These are phyloP conservation scores for Mycena rebaudengoi DNA, from an alignment of 768 basidiomycete species.

Conservation along the genomic window DNA sequence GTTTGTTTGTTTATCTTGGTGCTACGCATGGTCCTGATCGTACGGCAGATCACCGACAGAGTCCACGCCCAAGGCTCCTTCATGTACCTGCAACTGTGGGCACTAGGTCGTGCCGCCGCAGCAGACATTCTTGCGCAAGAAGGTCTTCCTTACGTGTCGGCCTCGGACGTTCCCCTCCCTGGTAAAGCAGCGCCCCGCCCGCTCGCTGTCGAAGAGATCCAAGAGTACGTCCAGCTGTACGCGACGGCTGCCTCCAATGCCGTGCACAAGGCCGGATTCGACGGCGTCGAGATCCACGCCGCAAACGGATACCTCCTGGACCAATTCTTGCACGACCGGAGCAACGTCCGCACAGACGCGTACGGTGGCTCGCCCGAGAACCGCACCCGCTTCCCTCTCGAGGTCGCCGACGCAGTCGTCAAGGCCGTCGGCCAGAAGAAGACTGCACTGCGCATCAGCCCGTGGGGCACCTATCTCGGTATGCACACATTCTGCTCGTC, in stretches of 20 bases:
- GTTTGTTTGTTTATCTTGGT: slow-evolving; percentile 27
- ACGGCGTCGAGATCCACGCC: slow-evolving; percentile 58
- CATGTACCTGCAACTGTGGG: slow-evolving; percentile 59
- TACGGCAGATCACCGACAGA: slow-evolving; percentile 11
- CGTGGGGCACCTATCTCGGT: slow-evolving; percentile 43
- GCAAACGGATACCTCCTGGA: slow-evolving; percentile 47
- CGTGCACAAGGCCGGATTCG: slow-evolving; percentile 59
- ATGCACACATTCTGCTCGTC: slow-evolving; percentile 7
- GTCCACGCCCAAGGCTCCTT: slow-evolving; percentile 34
- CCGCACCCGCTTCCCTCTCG: slow-evolving; percentile 53
- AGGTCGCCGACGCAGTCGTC: slow-evolving; percentile 49
- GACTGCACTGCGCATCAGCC: slow-evolving; percentile 52
- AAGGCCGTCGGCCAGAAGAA: slow-evolving; percentile 52
- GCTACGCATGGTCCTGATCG: neutral
- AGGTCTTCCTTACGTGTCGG: slow-evolving; percentile 38
- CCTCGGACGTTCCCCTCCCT: slow-evolving; percentile 29
- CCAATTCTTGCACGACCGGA: slow-evolving; percentile 53
- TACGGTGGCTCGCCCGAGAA: slow-evolving; percentile 43
- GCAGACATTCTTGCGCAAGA: slow-evolving; percentile 32
- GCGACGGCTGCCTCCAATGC: slow-evolving; percentile 54
- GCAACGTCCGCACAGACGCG: slow-evolving; percentile 49
- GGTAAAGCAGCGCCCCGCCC: slow-evolving; percentile 29
- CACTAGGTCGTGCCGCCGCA: slow-evolving; percentile 48
- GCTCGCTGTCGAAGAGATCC: slow-evolving; percentile 40
- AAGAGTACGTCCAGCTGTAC: slow-evolving; percentile 50